Conservation (phyloP, 1,139 yeast genomes). For the Geotrichum cucujoidarum region DNA sequence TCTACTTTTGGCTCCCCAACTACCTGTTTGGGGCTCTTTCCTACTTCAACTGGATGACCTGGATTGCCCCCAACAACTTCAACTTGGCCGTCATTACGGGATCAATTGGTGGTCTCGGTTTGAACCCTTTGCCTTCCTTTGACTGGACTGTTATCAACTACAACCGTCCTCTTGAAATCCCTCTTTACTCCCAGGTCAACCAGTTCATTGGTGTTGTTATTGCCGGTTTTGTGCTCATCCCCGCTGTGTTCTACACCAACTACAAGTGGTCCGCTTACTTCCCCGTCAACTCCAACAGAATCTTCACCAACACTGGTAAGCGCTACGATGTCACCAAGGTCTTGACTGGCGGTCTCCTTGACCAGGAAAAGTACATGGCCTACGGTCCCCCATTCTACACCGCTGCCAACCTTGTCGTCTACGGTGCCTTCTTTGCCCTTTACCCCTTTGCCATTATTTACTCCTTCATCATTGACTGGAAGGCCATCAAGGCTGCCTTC, state of each 20-base stretch:
- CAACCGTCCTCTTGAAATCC: constrained; percentile 38
- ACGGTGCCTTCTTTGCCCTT: constrained; percentile 32
- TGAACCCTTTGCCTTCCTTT: constrained; percentile 48
- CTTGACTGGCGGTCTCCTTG: constrained; percentile 39
- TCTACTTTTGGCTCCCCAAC: constrained; percentile 54
- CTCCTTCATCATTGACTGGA: constrained; percentile 24
- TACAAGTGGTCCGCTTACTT: constrained; percentile 48
- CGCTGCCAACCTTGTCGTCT: constrained; percentile 40
- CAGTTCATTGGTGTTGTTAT: constrained; percentile 42
- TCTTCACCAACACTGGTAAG: constrained; percentile 48
- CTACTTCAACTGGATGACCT: constrained; percentile 54
- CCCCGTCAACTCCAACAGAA: constrained; percentile 49
- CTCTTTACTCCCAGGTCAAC: constrained; percentile 45
- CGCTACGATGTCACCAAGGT: constrained; percentile 42
- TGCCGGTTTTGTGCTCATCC: constrained; percentile 41
- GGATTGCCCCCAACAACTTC: constrained; percentile 55
- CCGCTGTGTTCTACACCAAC: constrained; percentile 49
- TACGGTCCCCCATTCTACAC: constrained; percentile 47
- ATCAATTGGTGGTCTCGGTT: constrained; percentile 47
- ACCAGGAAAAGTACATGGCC: constrained; percentile 30
- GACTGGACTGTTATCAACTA: constrained; percentile 46
- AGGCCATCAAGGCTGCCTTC: constrained; percentile 20
- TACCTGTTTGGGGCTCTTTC: constrained; percentile 48
- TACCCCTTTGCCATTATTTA: constrained; percentile 29
- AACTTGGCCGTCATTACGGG: constrained; percentile 53